These are phyloP conservation scores for Cytospora mali DNA, from an alignment of 2,329 filamentous ascomycete genomes.

Conservation along the genomic window DNA sequence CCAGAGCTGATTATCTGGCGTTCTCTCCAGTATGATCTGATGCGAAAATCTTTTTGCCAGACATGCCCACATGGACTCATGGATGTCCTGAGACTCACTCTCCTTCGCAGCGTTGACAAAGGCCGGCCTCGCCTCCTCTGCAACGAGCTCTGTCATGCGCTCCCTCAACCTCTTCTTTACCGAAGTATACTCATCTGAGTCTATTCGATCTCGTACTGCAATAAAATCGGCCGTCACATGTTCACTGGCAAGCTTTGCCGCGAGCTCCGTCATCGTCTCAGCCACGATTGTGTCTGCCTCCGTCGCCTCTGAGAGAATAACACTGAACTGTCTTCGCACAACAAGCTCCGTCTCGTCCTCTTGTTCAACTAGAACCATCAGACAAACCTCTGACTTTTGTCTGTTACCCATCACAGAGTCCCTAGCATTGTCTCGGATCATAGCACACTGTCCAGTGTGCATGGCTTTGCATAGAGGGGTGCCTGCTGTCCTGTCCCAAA, in stretches of 20 bases:
- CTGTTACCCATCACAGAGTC: neutral
- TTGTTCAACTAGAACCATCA: neutral
- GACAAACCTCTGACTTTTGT: neutral
- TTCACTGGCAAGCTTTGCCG: constrained; percentile 1
- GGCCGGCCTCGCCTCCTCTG: neutral
- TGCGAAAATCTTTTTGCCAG: neutral
- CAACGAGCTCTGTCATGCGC: neutral
- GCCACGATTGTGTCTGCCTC: neutral
- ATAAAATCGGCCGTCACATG: neutral
- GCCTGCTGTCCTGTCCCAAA: no score
- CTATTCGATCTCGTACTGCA: neutral
- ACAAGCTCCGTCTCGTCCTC: constrained; percentile 3
- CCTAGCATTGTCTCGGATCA: neutral
- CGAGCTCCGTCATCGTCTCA: constrained; percentile 5
- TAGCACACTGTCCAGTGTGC: constrained; percentile 1
- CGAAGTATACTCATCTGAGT: neutral
- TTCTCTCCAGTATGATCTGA: neutral
- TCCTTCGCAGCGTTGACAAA: neutral
- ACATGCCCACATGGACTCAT: neutral
- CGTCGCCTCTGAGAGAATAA: neutral
- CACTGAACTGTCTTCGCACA: neutral
- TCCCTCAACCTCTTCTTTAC: neutral
- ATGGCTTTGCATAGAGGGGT: neutral
- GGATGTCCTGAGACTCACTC: neutral
- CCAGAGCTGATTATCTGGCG: neutral